Percentiles rank a stretch among this genome's conserved stretches.
phyloP scores from a whole-genome alignment of 179 eudicot genomes.

The Actinidia arguta region DNA sequence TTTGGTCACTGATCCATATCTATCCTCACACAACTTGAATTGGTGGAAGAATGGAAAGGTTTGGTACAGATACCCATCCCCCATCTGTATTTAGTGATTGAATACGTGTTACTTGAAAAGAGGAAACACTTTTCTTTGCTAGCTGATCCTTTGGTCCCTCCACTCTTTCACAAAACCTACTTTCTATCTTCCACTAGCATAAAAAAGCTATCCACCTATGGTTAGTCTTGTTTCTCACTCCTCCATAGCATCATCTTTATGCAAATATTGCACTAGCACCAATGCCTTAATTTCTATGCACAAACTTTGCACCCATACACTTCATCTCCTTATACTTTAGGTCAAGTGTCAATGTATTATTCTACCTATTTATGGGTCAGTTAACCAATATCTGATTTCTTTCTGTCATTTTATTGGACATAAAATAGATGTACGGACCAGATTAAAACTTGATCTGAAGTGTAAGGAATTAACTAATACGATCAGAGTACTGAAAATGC shows the following conservation, averaged over 20 bases:
- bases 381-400: no score
- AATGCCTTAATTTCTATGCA: no score
- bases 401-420: no score
- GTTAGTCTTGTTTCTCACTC: conserved; percentile 1
- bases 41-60: neutral
- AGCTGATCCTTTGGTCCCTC: neutral
- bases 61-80: neutral
- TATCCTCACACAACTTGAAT: neutral
- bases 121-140: neutral
- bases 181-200: neutral
- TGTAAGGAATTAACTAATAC: no score
- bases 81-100: neutral
- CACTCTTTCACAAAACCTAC: neutral
- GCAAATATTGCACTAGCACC: neutral
- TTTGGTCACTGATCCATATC: neutral
- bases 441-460: no score
- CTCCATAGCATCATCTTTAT: neutral
- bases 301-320: no score
- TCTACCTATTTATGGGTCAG: no score
- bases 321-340: no score
- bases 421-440: no score
- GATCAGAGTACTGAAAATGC: no score
- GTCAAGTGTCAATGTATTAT: no score
- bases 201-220: neutral
- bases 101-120: neutral